Percentiles rank a stretch among this genome's conserved stretches.
Evolutionary conservation across 257 asterid genomes (phyloP).

Genomic region (Hygrophila difformis): DNA sequence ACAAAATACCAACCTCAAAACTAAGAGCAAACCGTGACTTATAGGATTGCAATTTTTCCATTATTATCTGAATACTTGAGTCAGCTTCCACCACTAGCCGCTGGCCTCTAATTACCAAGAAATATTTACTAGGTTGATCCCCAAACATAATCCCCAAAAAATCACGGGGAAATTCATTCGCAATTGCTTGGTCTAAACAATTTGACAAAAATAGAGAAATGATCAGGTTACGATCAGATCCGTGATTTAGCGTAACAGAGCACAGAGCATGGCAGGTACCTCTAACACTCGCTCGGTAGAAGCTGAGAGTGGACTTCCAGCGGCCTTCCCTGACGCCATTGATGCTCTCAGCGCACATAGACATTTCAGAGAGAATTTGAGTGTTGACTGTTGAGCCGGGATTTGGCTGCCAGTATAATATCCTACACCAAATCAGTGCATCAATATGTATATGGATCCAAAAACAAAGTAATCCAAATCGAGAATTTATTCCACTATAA

Average conservation of each 20-base stretch:
- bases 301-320: conserved; percentile 84
- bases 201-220: conserved; percentile 1
- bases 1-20: conserved; percentile 52
- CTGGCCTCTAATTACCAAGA: conserved; percentile 66
- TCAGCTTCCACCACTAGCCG: conserved; percentile 67
- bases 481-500: neutral
- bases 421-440: conserved; percentile 36
- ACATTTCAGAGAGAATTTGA: conserved; percentile 73
- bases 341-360: conserved; percentile 86
- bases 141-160: conserved; percentile 79
- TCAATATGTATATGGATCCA: no score
- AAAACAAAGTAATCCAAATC: neutral
- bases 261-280: conserved; percentile 20
- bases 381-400: conserved; percentile 78
- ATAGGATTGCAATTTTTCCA: conserved; percentile 93
- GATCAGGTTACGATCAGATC: neutral
- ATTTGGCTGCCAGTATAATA: conserved; percentile 89
- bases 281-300: conserved; percentile 47
- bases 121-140: conserved; percentile 73
- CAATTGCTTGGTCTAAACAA: conserved; percentile 40
- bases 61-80: conserved; percentile 48
- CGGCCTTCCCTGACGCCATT: conserved; percentile 59
- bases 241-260: neutral
- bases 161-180: conserved; percentile 64
- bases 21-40: conserved; percentile 75